Conservation (phyloP, 768 basidiomycete species). For the Pleurotus djamor region DNA sequence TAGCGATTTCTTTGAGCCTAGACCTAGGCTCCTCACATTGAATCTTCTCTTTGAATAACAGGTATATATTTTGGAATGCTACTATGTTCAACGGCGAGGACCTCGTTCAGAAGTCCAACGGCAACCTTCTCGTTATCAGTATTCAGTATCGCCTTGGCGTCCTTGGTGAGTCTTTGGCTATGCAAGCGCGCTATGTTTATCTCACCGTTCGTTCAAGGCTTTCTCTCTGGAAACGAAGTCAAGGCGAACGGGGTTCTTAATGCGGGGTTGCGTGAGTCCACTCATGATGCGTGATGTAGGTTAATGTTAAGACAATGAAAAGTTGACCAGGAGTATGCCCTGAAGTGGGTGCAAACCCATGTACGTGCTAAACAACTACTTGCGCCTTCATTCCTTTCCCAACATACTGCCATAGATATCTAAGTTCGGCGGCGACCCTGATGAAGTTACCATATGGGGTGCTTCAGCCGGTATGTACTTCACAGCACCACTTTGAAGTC, state of each 20-base stretch:
- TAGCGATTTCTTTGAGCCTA: neutral
- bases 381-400: neutral
- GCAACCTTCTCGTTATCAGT: neutral
- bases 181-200: neutral
- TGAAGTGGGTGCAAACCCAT: constrained; percentile 2
- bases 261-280: neutral
- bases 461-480: constrained; percentile 15
- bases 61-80: neutral
- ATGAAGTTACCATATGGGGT: constrained; percentile 21
- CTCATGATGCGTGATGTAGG: neutral
- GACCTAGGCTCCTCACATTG: no score
- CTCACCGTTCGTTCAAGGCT: constrained; percentile 1
- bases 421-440: constrained; percentile 11
- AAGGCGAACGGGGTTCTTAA: constrained; percentile 6
- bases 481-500: neutral
- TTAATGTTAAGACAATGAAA: neutral
- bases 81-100: neutral
- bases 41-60: no score
- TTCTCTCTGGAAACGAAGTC: constrained; percentile 3
- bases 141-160: constrained; percentile 7
- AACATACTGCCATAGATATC: neutral
- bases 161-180: neutral
- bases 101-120: neutral
- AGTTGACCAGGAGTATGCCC: constrained; percentile 4
- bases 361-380: neutral